Percentiles rank a stretch among this genome's conserved stretches.
Conservation (phyloP, 257 asterid species). For the Linaria vulgaris region DNA sequence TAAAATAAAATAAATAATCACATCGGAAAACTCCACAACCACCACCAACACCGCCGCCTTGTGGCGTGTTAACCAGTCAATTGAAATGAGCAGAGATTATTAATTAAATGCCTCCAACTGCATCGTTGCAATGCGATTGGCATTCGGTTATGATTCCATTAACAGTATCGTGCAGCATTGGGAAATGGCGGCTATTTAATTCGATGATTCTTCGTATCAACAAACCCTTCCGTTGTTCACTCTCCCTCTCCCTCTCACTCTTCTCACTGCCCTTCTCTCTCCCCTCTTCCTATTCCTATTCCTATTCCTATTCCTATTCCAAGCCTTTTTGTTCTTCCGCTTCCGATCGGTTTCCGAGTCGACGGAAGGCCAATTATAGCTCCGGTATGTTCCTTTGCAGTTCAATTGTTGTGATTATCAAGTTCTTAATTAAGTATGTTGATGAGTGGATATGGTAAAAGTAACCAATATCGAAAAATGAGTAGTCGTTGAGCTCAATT, state of each 20-base stretch:
- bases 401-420: not conserved
- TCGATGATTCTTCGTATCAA: not conserved
- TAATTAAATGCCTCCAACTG: not conserved
- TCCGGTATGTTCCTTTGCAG: not conserved
- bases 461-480: too few species aligned
- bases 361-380: not conserved
- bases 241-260: not conserved
- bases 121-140: not conserved
- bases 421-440: not conserved
- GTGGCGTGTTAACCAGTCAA: too few species aligned
- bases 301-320: not conserved
- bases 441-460: too few species aligned
- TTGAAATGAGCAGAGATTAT: not conserved
- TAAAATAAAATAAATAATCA: too few species aligned
- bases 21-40: too few species aligned
- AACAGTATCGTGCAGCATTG: not conserved
- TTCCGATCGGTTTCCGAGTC: conserved; percentile 6
- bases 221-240: too few species aligned
- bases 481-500: too few species aligned
- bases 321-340: conserved; percentile 1
- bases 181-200: not conserved
- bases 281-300: not conserved
- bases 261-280: not conserved
- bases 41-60: too few species aligned
- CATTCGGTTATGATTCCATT: not conserved